Percentiles rank a stretch among this genome's conserved stretches.
phyloP scores from a whole-genome alignment of 441 rosid species.

The Euphorbia celastroides region DNA sequence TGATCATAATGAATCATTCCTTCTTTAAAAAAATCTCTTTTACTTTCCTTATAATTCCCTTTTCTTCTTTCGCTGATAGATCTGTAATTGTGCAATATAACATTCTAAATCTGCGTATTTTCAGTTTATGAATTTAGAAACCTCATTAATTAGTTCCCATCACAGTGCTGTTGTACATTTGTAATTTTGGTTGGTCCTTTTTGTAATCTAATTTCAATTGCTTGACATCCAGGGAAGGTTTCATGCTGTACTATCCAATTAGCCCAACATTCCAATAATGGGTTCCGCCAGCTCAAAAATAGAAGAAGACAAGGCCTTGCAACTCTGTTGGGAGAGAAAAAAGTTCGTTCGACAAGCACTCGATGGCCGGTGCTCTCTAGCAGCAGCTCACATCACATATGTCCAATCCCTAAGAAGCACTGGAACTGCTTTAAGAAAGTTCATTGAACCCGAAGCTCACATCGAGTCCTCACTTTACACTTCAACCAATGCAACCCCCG shows the following conservation, averaged over 20 bases:
- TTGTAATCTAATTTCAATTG: constrained; percentile 2
- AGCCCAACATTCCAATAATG: constrained; percentile 32
- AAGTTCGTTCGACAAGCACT: constrained; percentile 85
- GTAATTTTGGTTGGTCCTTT: neutral
- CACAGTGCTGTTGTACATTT: neutral
- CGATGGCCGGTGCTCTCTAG: constrained; percentile 86
- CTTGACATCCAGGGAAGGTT: constrained; percentile 27
- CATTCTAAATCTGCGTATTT: constrained; percentile 2
- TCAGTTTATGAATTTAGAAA: neutral
- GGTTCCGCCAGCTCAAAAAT: constrained; percentile 69
- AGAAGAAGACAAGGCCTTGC: constrained; percentile 84
- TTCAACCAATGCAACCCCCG: constrained; percentile 74
- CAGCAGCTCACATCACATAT: constrained; percentile 74
- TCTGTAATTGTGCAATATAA: neutral
- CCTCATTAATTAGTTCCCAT: neutral
- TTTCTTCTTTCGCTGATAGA: neutral
- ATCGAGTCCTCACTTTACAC: constrained; percentile 66
- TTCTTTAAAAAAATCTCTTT: neutral
- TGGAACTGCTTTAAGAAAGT: constrained; percentile 66
- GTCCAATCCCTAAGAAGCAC: constrained; percentile 67
- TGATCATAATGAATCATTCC: constrained; percentile 8
- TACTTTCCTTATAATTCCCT: neutral
- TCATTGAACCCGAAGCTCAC: constrained; percentile 72
- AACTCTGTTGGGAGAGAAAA: constrained; percentile 85
- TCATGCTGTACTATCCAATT: constrained; percentile 16